A percentile compares a stretch with the other conserved stretches of the same genome.
Evolutionary conservation across 768 basidiomycete genomes (phyloP).

Genomic region (Suillus plorans): DNA sequence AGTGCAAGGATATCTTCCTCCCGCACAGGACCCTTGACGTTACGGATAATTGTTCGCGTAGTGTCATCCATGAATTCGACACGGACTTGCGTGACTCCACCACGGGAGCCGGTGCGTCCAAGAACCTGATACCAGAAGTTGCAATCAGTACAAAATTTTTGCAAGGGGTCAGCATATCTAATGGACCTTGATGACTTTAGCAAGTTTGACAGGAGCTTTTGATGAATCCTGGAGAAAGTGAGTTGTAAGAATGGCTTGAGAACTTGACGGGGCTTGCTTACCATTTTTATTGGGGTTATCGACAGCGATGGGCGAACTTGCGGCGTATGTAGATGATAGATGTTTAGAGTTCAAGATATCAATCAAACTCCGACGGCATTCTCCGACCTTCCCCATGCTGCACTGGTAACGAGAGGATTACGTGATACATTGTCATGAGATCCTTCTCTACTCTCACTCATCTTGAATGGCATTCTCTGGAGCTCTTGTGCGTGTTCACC

Average conservation of each 20-base stretch:
- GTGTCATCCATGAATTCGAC: conserved; percentile 99
- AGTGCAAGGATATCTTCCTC: conserved; percentile 96
- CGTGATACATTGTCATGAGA: no score
- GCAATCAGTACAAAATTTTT: neutral
- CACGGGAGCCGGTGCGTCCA: conserved; percentile 97
- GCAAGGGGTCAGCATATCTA: neutral
- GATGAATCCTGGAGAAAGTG: conserved; percentile 61
- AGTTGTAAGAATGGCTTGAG: neutral
- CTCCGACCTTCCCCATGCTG: neutral
- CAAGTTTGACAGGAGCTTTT: conserved; percentile 94
- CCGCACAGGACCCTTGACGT: conserved; percentile 97
- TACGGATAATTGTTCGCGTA: conserved; percentile 93
- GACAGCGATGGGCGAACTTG: conserved; percentile 8
- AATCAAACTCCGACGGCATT: conserved; percentile 9
- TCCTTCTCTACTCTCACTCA: neutral
- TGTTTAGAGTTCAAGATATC: conserved; percentile 11
- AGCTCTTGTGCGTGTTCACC: conserved; percentile 57
- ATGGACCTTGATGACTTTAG: conserved; percentile 91
- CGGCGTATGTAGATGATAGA: neutral
- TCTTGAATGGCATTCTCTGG: conserved; percentile 80
- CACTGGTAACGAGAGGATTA: no score
- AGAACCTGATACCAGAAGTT: conserved; percentile 64
- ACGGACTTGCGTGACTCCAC: conserved; percentile 98
- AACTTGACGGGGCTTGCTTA: neutral
- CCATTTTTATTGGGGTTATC: conserved; percentile 7